phyloP scores from a whole-genome alignment of 2,329 filamentous ascomycete genomes.

The Penicillium brevicompactum region DNA sequence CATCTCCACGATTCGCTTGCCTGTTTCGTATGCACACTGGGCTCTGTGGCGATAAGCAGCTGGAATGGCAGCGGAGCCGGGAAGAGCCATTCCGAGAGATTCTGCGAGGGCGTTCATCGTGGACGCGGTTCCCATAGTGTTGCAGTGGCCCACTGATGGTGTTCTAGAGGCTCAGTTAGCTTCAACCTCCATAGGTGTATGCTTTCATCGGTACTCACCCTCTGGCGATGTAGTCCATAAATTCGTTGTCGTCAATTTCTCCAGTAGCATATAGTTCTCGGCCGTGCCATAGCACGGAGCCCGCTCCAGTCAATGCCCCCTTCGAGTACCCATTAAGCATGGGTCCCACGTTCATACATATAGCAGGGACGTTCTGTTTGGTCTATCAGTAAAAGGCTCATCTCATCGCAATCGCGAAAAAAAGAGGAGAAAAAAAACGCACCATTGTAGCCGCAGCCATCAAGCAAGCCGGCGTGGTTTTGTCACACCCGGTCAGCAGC shows the following conservation, averaged over 20 bases:
- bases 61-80: constrained; percentile 55
- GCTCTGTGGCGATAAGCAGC: constrained; percentile 53
- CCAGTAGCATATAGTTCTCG: constrained; percentile 52
- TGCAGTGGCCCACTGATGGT: constrained; percentile 53
- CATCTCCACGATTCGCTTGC: constrained; percentile 54
- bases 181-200: too few relatives aligned
- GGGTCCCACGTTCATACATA: constrained; percentile 56
- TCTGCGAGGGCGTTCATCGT: constrained; percentile 58
- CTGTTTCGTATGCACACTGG: constrained; percentile 53
- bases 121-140: constrained; percentile 57
- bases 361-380: constrained; percentile 52
- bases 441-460: constrained; percentile 57
- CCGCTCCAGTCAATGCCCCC: constrained; percentile 47
- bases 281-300: constrained; percentile 53
- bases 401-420: too few relatives aligned
- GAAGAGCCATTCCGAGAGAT: constrained; percentile 56
- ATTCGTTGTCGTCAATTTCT: constrained; percentile 47
- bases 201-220: constrained; percentile 31
- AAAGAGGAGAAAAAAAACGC: constrained; percentile 10
- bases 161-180: constrained; percentile 32
- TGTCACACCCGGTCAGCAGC: constrained; percentile 55
- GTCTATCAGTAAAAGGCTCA: constrained; percentile 5
- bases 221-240: constrained; percentile 50
- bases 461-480: constrained; percentile 54
- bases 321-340: constrained; percentile 55